These are phyloP conservation scores for Metarhizium album DNA, from an alignment of 2,329 filamentous ascomycete genomes.

Conservation along the genomic window DNA sequence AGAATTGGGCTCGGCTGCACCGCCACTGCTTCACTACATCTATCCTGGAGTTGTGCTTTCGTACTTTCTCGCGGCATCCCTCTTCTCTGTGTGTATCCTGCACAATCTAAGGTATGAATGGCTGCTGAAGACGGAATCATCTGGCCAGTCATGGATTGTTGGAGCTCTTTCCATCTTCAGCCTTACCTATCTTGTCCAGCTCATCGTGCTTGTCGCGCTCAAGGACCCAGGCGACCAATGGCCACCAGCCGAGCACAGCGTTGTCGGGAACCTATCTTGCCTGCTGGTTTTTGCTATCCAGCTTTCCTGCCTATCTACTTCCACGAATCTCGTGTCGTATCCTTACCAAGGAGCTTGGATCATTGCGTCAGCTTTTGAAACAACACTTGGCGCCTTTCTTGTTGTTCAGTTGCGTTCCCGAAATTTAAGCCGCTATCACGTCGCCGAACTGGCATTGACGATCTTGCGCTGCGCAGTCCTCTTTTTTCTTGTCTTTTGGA, in stretches of 20 bases:
- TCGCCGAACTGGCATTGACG: conserved; percentile 14
- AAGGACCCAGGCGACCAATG: conserved; percentile 25
- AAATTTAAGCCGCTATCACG: conserved; percentile 10
- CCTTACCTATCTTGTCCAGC: conserved; percentile 36
- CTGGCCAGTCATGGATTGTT: conserved; percentile 16
- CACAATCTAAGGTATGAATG: conserved; percentile 28
- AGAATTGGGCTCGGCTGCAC: conserved; percentile 15
- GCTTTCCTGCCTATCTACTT: conserved; percentile 41
- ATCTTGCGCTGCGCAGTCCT: conserved; percentile 11
- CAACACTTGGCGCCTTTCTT: conserved; percentile 27
- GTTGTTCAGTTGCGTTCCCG: conserved; percentile 4
- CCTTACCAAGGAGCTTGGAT: conserved; percentile 54
- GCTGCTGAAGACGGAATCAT: conserved; percentile 8
- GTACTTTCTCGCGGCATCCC: conserved; percentile 44
- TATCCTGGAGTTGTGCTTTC: conserved; percentile 46
- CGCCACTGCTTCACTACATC: conserved; percentile 43
- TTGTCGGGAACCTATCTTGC: conserved; percentile 50
- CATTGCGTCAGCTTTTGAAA: conserved; percentile 46
- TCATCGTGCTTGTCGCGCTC: conserved; percentile 27
- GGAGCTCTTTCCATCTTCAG: conserved; percentile 34
- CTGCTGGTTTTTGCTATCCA: conserved; percentile 54
- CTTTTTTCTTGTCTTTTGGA: conserved; percentile 20
- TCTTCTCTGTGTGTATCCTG: conserved; percentile 41
- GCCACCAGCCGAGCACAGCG: conserved; percentile 34
- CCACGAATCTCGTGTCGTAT: conserved; percentile 44